A percentile compares a stretch with the other conserved stretches of the same genome.
Conservation (phyloP, 192 early-diverging fungal genomes). For the Linderina pennispora region DNA sequence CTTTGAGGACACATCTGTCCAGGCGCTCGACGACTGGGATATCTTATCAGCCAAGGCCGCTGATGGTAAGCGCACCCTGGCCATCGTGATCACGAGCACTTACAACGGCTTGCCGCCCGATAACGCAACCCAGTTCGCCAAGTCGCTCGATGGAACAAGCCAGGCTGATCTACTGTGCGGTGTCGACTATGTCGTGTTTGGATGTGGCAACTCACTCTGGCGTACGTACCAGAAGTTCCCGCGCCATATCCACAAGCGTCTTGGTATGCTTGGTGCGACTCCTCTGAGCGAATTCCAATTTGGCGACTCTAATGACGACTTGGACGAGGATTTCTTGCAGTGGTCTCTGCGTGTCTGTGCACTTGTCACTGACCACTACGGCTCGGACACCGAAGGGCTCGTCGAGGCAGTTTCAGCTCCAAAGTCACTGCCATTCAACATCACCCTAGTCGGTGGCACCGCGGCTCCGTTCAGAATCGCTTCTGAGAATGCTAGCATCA, state of each 20-base stretch:
- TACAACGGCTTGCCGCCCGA: conserved; percentile 53
- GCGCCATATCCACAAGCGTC: conserved; percentile 23
- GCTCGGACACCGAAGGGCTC: too few relatives aligned
- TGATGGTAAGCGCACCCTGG: neutral
- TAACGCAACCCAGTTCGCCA: conserved; percentile 39
- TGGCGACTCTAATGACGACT: too few relatives aligned
- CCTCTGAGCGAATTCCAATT: too few relatives aligned
- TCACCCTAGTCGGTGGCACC: too few relatives aligned
- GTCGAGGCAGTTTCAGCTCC: too few relatives aligned
- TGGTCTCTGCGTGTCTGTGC: too few relatives aligned
- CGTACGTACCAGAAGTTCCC: conserved; percentile 55
- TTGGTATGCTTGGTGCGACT: conserved; percentile 45
- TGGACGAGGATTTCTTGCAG: too few relatives aligned
- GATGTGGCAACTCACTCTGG: conserved; percentile 57
- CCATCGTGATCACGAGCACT: conserved; percentile 36
- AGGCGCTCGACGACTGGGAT: neutral
- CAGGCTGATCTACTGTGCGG: conserved; percentile 22
- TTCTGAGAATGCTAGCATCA: conserved; percentile 27
- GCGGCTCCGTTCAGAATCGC: too few relatives aligned
- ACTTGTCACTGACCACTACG: too few relatives aligned
- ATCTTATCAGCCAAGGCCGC: neutral
- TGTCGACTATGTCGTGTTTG: conserved; percentile 49
- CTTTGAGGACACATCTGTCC: too few relatives aligned
- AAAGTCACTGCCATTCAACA: too few relatives aligned
- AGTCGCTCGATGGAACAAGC: neutral